These are phyloP conservation scores for Erythrobasidium yunnanense DNA, from an alignment of 768 basidiomycete species.

Conservation along the genomic window DNA sequence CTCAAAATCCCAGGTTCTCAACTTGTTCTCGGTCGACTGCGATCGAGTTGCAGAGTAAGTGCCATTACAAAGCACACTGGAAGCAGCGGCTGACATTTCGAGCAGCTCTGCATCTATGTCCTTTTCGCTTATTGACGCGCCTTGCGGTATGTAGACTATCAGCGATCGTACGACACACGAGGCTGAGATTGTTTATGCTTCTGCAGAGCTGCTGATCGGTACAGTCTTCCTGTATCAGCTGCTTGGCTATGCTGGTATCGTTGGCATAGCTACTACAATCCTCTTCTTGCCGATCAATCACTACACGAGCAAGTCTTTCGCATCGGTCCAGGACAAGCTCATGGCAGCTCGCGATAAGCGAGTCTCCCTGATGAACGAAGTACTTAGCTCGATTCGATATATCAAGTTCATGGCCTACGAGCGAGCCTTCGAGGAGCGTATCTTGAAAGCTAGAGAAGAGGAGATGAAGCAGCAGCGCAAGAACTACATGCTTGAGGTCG, in stretches of 20 bases:
- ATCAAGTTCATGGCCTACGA: slow-evolving; percentile 35
- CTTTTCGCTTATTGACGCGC: slow-evolving; percentile 30
- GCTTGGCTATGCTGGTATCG: slow-evolving; percentile 35
- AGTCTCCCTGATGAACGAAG: slow-evolving; percentile 39
- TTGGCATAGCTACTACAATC: slow-evolving; percentile 36
- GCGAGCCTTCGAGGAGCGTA: slow-evolving; percentile 32
- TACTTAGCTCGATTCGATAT: slow-evolving; percentile 41
- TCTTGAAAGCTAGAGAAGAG: slow-evolving; percentile 30
- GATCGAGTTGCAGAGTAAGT: slow-evolving; percentile 32
- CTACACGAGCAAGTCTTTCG: slow-evolving; percentile 34
- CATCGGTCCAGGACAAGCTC: slow-evolving; percentile 38
- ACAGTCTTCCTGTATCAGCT: slow-evolving; percentile 35
- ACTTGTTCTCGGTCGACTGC: slow-evolving; percentile 34
- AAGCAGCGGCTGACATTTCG: background rate
- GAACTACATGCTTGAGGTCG: slow-evolving; percentile 34
- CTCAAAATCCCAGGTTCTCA: slow-evolving; percentile 31
- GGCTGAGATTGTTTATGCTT: slow-evolving; percentile 25
- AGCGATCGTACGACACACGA: background rate
- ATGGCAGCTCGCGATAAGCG: slow-evolving; percentile 39
- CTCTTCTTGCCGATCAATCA: slow-evolving; percentile 38
- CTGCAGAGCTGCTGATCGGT: slow-evolving; percentile 35
- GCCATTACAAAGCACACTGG: background rate
- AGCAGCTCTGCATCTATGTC: slow-evolving; percentile 31
- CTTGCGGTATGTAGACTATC: slow-evolving; percentile 12
- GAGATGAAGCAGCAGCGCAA: slow-evolving; percentile 32